These are phyloP conservation scores for Fusarium neocosmosporiellum DNA, from an alignment of 2,329 filamentous ascomycete genomes.

Conservation along the genomic window DNA sequence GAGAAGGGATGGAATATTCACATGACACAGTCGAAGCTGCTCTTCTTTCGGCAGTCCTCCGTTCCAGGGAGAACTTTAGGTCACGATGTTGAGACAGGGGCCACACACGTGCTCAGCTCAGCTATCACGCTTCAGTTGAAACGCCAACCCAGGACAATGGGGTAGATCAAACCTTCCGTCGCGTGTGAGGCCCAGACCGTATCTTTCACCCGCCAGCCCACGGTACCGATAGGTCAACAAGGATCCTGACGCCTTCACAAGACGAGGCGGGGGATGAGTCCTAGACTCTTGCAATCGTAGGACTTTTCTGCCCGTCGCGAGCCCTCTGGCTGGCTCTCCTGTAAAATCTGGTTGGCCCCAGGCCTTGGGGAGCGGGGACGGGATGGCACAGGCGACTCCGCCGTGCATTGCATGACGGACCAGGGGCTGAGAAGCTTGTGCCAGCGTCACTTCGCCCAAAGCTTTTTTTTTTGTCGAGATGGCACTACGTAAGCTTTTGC, in stretches of 20 bases:
- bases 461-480: not conserved
- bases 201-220: not conserved
- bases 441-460: slow-evolving; percentile 31
- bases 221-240: not conserved
- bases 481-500: slow-evolving; percentile 17
- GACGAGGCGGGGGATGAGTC: slow-evolving; percentile 14
- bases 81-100: slow-evolving; percentile 6
- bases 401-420: slow-evolving; percentile 39
- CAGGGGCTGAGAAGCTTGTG: slow-evolving; percentile 39
- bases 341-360: slow-evolving; percentile 13
- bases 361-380: slow-evolving; percentile 23
- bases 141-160: not conserved
- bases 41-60: not conserved
- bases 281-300: slow-evolving; percentile 30
- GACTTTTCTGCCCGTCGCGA: slow-evolving; percentile 26
- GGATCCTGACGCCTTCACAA: not conserved
- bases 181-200: not conserved
- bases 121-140: not conserved
- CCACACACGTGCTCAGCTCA: slow-evolving; percentile 30
- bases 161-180: not conserved
- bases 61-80: not conserved
- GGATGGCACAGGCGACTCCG: slow-evolving; percentile 31
- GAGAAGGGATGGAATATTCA: not conserved
- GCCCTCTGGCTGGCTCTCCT: slow-evolving; percentile 20
- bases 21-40: not conserved